phyloP scores from a whole-genome alignment of 2,329 filamentous ascomycete species.

The Coniochaeta sp. region DNA sequence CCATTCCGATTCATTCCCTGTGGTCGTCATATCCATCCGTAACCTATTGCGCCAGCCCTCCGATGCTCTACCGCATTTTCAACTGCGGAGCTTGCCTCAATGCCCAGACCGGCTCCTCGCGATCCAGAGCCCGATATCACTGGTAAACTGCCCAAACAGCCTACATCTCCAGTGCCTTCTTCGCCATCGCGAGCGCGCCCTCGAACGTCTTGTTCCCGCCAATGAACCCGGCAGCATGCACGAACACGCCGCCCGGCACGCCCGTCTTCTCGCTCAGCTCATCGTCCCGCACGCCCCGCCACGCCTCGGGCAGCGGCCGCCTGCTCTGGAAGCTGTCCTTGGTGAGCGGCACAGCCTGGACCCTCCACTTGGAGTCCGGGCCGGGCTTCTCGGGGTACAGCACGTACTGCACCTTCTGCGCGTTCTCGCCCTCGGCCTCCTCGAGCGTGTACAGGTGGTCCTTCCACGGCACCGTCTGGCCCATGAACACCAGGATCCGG shows the following conservation, averaged over 20 bases:
- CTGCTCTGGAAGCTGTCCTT: slow-evolving; percentile 86
- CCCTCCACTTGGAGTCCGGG: slow-evolving; percentile 78
- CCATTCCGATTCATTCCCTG: not conserved
- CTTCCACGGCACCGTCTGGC: slow-evolving; percentile 83
- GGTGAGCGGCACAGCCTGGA: slow-evolving; percentile 82
- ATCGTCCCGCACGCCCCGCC: slow-evolving; percentile 85
- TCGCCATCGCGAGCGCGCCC: slow-evolving; percentile 78
- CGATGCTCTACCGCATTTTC: not conserved
- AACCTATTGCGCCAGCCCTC: not conserved
- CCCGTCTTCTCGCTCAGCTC: slow-evolving; percentile 68
- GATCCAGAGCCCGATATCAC: too few relatives aligned
- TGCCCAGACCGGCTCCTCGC: too few relatives aligned
- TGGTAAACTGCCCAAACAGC: not conserved
- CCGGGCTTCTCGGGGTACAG: slow-evolving; percentile 79
- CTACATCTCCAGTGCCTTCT: slow-evolving; percentile 53
- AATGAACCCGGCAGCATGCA: slow-evolving; percentile 93
- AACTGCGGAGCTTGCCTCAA: too few relatives aligned
- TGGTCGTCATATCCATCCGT: not conserved
- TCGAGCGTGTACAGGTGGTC: slow-evolving; percentile 92
- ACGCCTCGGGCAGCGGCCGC: slow-evolving; percentile 82
- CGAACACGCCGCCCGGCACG: slow-evolving; percentile 74
- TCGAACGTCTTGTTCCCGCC: slow-evolving; percentile 90
- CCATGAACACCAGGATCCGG: slow-evolving; percentile 72
- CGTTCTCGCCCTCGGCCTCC: slow-evolving; percentile 39
- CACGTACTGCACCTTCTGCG: slow-evolving; percentile 68